These are phyloP conservation scores for Plectranthus barbatus DNA, from an alignment of 257 asterid genomes.

Conservation along the genomic window DNA sequence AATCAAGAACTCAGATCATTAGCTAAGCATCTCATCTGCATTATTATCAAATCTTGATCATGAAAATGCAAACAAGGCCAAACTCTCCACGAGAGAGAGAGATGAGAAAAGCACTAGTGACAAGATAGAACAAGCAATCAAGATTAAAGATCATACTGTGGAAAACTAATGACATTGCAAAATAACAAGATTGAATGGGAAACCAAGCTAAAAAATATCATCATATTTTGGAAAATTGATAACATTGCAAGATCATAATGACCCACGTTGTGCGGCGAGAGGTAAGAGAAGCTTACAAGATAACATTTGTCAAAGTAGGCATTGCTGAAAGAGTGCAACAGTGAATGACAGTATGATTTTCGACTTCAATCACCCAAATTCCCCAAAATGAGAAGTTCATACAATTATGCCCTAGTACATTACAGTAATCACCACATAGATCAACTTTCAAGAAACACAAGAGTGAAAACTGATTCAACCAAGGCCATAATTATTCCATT, in stretches of 20 bases:
- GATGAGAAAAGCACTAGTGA: neutral
- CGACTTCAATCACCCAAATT: too few relatives aligned
- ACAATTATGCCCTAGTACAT: too few relatives aligned
- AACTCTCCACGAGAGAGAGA: neutral
- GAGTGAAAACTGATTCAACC: too few relatives aligned
- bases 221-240: neutral
- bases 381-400: too few relatives aligned
- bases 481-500: too few relatives aligned
- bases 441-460: too few relatives aligned
- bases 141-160: neutral
- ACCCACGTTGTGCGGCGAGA: neutral
- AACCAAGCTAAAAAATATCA: neutral
- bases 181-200: neutral
- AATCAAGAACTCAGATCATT: neutral
- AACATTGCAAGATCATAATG: neutral
- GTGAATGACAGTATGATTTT: too few relatives aligned
- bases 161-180: neutral
- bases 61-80: neutral
- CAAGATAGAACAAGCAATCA: neutral
- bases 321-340: too few relatives aligned
- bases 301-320: neutral
- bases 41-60: neutral
- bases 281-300: neutral
- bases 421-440: too few relatives aligned
- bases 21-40: neutral